Conservation (phyloP, 2,329 filamentous ascomycete genomes). For the Epichloe gansuensis region DNA sequence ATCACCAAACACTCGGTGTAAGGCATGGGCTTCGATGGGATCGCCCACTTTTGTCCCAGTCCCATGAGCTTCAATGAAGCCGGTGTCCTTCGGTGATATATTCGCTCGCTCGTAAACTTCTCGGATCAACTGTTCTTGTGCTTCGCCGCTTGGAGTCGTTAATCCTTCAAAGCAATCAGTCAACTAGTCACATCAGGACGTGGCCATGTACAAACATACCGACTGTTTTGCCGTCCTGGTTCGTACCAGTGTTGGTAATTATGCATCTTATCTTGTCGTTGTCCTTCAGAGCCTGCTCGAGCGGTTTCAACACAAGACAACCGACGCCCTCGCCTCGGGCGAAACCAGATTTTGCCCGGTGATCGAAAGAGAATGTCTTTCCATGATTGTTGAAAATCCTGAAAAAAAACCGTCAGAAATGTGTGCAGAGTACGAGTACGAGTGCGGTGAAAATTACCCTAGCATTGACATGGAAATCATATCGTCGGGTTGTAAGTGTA, state of each 20-base stretch:
- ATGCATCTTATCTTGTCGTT: conserved; percentile 41
- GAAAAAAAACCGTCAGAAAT: not conserved
- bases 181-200: no score
- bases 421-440: not conserved
- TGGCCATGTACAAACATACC: conserved; percentile 3
- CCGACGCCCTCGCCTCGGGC: conserved; percentile 48
- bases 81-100: conserved; percentile 17
- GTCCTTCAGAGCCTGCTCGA: conserved; percentile 41
- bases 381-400: conserved; percentile 36
- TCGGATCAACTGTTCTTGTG: conserved; percentile 31
- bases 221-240: conserved; percentile 40
- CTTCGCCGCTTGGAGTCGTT: conserved; percentile 39
- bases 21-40: conserved; percentile 37
- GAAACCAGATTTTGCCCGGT: conserved; percentile 33
- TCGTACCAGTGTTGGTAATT: conserved; percentile 37
- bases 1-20: conserved; percentile 29
- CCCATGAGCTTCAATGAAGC: conserved; percentile 38
- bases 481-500: conserved; percentile 34
- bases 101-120: conserved; percentile 21
- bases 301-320: conserved; percentile 43
- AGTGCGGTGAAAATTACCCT: conserved; percentile 9
- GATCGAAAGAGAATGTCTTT: conserved; percentile 31
- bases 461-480: conserved; percentile 20
- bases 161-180: conserved; percentile 29
- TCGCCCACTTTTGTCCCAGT: conserved; percentile 45